Conservation (phyloP, 768 basidiomycete species). For the Tephrocybe sp. region DNA sequence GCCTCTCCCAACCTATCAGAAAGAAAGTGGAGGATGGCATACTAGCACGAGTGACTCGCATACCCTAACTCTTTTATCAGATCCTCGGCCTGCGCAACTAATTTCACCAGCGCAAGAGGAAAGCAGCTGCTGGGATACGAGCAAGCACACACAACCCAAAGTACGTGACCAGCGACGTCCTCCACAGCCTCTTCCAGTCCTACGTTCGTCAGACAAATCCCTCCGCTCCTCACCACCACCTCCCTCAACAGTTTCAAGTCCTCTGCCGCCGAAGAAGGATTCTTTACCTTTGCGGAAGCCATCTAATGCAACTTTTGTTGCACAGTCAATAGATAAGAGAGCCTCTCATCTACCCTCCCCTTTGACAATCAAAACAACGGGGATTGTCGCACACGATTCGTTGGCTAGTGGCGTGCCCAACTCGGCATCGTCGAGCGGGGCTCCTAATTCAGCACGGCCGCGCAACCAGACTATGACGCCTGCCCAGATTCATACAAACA, state of each 20-base stretch:
- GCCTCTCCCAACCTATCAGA: neutral
- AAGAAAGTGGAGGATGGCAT: neutral
- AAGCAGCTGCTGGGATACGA: too few relatives aligned
- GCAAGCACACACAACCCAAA: neutral
- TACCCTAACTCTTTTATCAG: neutral
- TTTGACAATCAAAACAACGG: slow-evolving; percentile 12
- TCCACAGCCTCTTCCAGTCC: neutral
- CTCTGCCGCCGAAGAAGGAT: neutral
- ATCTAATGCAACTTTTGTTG: neutral
- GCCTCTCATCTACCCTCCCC: neutral
- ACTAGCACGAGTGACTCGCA: slow-evolving; percentile 2
- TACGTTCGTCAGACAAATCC: neutral
- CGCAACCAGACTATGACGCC: slow-evolving; percentile 9
- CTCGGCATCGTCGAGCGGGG: slow-evolving; percentile 5
- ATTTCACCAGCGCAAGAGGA: too few relatives aligned
- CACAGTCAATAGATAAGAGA: neutral
- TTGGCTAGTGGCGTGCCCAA: neutral
- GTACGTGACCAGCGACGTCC: neutral
- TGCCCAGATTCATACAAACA: slow-evolving; percentile 16
- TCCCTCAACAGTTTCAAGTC: neutral
- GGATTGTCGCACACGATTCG: slow-evolving; percentile 7
- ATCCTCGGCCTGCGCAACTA: too few relatives aligned
- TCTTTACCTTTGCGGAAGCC: neutral
- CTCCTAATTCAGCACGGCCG: slow-evolving; percentile 5
- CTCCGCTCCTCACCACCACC: neutral